These are phyloP conservation scores for Aspergillus nanangensis DNA, from an alignment of 495 filamentous ascomycete genomes.

Conservation along the genomic window DNA sequence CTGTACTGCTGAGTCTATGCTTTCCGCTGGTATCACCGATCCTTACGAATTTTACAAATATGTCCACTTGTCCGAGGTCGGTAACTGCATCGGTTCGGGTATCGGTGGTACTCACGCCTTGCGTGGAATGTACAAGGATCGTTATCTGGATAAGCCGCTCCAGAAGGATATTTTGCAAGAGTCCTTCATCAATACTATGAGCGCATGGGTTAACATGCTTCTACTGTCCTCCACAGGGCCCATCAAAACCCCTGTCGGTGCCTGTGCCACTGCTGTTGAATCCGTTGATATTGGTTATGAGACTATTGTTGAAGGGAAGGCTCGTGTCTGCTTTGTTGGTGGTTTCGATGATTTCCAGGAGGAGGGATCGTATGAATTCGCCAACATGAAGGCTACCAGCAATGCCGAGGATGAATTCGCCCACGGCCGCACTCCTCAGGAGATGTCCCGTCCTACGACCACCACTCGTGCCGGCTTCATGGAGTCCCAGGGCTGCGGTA, in stretches of 20 bases:
- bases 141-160: slow-evolving; percentile 93
- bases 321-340: slow-evolving; percentile 93
- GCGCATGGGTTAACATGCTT: slow-evolving; percentile 99
- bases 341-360: slow-evolving; percentile 99
- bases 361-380: slow-evolving; percentile 98
- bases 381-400: slow-evolving; percentile 99
- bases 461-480: slow-evolving; percentile 98
- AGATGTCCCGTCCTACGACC: slow-evolving; percentile 97
- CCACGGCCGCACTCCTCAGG: slow-evolving; percentile 88
- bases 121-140: slow-evolving; percentile 97
- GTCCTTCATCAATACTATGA: slow-evolving; percentile 99
- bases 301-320: slow-evolving; percentile 96
- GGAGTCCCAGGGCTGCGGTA: slow-evolving; percentile 98
- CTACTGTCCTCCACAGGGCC: slow-evolving; percentile 93
- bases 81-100: slow-evolving; percentile 97
- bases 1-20: slow-evolving; percentile 83
- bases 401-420: slow-evolving; percentile 95
- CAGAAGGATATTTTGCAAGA: slow-evolving; percentile 99
- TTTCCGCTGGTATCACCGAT: slow-evolving; percentile 95
- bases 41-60: slow-evolving; percentile 99
- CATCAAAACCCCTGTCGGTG: slow-evolving; percentile 97
- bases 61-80: slow-evolving; percentile 95
- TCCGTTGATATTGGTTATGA: slow-evolving; percentile 97
- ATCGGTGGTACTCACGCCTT: slow-evolving; percentile 91
- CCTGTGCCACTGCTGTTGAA: slow-evolving; percentile 95